Percentiles rank a stretch among this genome's conserved stretches.
These are phyloP conservation scores for California macrophylla DNA, from an alignment of 441 rosid genomes.

Conservation along the genomic window DNA sequence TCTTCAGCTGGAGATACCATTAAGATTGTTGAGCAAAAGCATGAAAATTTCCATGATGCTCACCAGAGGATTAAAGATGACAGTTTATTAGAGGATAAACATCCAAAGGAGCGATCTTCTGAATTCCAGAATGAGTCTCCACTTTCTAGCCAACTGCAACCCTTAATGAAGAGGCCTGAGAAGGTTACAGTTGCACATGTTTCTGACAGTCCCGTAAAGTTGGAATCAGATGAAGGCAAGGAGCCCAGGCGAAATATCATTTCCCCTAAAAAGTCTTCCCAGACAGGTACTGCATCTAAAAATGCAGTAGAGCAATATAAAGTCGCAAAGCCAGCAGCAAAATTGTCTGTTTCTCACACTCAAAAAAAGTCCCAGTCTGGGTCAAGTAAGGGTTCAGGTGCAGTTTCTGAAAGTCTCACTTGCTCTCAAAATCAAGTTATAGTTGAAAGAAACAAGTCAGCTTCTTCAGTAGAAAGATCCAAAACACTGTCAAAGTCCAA, in stretches of 20 bases:
- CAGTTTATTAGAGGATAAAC: slow-evolving; percentile 26
- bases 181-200: slow-evolving; percentile 21
- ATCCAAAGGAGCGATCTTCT: slow-evolving; percentile 29
- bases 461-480: slow-evolving; percentile 44
- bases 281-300: slow-evolving; percentile 24
- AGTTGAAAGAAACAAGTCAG: slow-evolving; percentile 41
- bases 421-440: slow-evolving; percentile 36
- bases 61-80: slow-evolving; percentile 19
- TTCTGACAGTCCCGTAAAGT: slow-evolving; percentile 32
- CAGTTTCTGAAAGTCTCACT: slow-evolving; percentile 30
- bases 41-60: slow-evolving; percentile 23
- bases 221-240: slow-evolving; percentile 33
- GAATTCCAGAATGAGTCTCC: slow-evolving; percentile 27
- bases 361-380: slow-evolving; percentile 45
- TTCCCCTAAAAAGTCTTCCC: slow-evolving; percentile 54
- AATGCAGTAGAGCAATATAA: slow-evolving; percentile 34
- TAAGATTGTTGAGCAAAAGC: slow-evolving; percentile 26
- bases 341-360: slow-evolving; percentile 26
- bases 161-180: slow-evolving; percentile 26
- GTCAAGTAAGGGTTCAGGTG: slow-evolving; percentile 36
- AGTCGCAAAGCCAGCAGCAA: slow-evolving; percentile 29
- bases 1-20: slow-evolving; percentile 28
- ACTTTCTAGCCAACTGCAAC: slow-evolving; percentile 27
- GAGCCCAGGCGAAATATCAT: slow-evolving; percentile 27
- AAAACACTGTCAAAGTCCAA: slow-evolving; percentile 44